Base-by-base conservation (phyloP, 345 rosid species). In the Citrus maxima region DNA sequence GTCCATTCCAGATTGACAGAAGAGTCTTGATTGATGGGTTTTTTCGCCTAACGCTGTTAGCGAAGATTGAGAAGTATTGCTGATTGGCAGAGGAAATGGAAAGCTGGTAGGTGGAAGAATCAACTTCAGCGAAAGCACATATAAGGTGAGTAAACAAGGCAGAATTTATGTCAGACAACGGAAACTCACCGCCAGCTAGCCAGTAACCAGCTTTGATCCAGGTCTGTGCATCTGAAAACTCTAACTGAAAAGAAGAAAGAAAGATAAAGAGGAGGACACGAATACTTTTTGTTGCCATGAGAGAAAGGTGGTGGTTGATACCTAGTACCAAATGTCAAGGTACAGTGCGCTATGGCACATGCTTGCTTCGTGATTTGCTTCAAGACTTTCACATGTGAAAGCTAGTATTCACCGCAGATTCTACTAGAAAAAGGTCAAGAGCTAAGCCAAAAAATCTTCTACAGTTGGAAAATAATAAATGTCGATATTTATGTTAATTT, bases 11-110 rank as follows among this genome's bases (percentile, higher is more conserved):
- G 34, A 82, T 56, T n/a, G 80, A 78, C 18, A 78, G n/a, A 28
- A 78, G 81, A 30, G 76, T 70, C 14, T 12, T 69, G 70, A 78
- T 24, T 67, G 75, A 69, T 21, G 79, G 84, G 55, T 78, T 77
- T 60, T 67, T 78, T 5, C 35, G 78, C 21, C 60, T 73, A 75
- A 77, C 56, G 67, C 21, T 81, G n/a, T 5, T 19, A 4, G 42
- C 37, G 75, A 73, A 81, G 81, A 4, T 40, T 21, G 76, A 68
- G 79, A 59, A 78, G 35, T 38, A n/a, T 49, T 58, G 27, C 8
- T 30, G 38, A 46, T 16, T 27, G 10, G 59, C 18, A 21, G 71
- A 67, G 19, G 79, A 5, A 24, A 81, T 60, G 24, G 74, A 81
- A 18, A 81, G 58, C 46, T 73, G 55, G 35, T 66, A 67, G 10